Evolutionary conservation across 2,329 filamentous ascomycete species (phyloP).

Genomic region (Fusarium sp.): DNA sequence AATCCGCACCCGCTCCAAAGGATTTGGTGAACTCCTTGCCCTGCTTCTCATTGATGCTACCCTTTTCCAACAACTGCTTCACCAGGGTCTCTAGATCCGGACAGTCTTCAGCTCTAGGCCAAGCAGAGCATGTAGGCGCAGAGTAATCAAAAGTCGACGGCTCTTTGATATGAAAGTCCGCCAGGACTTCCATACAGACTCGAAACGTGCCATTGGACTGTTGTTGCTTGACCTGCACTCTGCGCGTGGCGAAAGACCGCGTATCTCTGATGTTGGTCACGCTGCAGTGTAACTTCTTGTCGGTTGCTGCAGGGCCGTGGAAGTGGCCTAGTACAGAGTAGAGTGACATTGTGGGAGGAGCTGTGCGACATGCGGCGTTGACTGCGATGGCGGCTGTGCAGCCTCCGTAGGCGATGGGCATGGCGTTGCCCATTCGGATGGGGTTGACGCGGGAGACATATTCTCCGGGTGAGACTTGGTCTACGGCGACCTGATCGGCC

Average conservation of each 20-base stretch:
- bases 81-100: slow-evolving; percentile 18
- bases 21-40: slow-evolving; percentile 36
- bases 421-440: slow-evolving; percentile 47
- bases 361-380: slow-evolving; percentile 54
- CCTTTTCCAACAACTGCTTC: slow-evolving; percentile 33
- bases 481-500: slow-evolving; percentile 38
- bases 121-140: slow-evolving; percentile 47
- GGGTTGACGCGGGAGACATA: slow-evolving; percentile 46
- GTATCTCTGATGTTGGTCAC: slow-evolving; percentile 56
- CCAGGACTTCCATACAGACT: slow-evolving; percentile 55
- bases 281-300: slow-evolving; percentile 51
- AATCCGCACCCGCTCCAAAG: slow-evolving; percentile 45
- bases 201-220: slow-evolving; percentile 51
- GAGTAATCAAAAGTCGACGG: slow-evolving; percentile 52
- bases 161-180: slow-evolving; percentile 60
- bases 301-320: slow-evolving; percentile 57
- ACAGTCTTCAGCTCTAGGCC: slow-evolving; percentile 45
- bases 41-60: slow-evolving; percentile 39
- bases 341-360: slow-evolving; percentile 51
- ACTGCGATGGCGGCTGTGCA: slow-evolving; percentile 55
- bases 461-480: slow-evolving; percentile 30
- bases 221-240: slow-evolving; percentile 57
- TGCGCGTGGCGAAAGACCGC: slow-evolving; percentile 59
- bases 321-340: slow-evolving; percentile 61
- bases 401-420: slow-evolving; percentile 57